Conservation (phyloP, 345 rosid species). For the Eucalyptus paniculata region DNA sequence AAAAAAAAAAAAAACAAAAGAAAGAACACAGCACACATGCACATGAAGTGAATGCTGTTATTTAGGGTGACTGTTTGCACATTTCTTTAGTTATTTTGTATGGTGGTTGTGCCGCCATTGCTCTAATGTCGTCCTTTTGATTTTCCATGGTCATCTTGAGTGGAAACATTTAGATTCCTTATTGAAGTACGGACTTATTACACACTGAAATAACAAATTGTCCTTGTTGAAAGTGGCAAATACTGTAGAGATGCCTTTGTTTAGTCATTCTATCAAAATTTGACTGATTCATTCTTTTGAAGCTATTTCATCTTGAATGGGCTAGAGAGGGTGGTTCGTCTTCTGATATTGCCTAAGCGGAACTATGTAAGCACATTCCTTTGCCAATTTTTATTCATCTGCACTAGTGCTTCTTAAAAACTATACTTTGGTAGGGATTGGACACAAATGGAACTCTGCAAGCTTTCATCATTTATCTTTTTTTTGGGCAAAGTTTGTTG, state of each 20-base stretch:
- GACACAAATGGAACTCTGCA: neutral
- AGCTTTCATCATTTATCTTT: neutral
- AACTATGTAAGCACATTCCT: slow-evolving; percentile 64
- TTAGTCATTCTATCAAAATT: neutral
- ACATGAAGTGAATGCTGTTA: neutral
- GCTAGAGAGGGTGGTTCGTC: slow-evolving; percentile 86
- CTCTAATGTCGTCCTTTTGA: neutral
- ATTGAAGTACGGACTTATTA: neutral
- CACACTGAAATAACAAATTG: neutral
- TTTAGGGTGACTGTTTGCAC: neutral
- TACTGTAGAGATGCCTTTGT: neutral
- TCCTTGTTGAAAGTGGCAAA: neutral
- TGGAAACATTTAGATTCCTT: neutral
- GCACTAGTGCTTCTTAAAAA: neutral
- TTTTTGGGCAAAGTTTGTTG: neutral
- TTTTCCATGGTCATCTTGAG: neutral
- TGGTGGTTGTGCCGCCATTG: neutral
- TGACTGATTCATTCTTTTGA: neutral
- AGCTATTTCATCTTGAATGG: slow-evolving; percentile 92
- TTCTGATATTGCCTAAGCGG: slow-evolving; percentile 71
- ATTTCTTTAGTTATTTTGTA: neutral
- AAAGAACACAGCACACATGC: neutral
- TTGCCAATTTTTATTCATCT: neutral
- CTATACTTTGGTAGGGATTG: neutral
- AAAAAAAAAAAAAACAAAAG: too few species aligned